Evolutionary conservation across 2,329 filamentous ascomycete genomes (phyloP).

Genomic region (Colletotrichum sp.): DNA sequence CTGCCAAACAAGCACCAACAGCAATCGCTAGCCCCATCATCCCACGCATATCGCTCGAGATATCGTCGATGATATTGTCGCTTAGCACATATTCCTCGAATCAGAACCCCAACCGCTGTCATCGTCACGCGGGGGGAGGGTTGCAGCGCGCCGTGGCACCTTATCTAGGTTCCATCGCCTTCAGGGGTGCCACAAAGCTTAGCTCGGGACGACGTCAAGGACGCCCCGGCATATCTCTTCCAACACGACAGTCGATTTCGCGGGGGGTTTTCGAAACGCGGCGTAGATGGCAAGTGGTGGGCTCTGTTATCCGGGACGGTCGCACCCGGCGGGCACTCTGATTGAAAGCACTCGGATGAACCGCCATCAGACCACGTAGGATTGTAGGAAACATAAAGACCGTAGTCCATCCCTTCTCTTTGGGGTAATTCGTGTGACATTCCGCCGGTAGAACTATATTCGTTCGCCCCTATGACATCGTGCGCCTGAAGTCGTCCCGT

Average conservation of each 20-base stretch:
- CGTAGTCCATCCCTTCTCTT: not conserved
- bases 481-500: constrained; percentile 1
- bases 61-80: not conserved
- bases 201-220: not conserved
- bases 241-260: not conserved
- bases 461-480: not conserved
- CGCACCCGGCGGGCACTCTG: not conserved
- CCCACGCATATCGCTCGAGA: not conserved
- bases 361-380: not conserved
- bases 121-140: not conserved
- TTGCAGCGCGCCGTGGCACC: not conserved
- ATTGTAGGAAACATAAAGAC: not conserved
- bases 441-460: not conserved
- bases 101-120: not conserved
- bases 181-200: not conserved
- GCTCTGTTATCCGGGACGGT: not conserved
- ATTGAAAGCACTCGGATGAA: not conserved
- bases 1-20: not conserved
- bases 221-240: not conserved
- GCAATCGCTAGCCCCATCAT: not conserved
- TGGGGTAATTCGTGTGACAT: not conserved
- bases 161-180: not conserved
- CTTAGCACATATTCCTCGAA: not conserved
- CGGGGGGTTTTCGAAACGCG: not conserved
- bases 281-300: not conserved